These are phyloP conservation scores for Kodamaea restingae DNA, from an alignment of 805 yeast species.

Conservation along the genomic window DNA sequence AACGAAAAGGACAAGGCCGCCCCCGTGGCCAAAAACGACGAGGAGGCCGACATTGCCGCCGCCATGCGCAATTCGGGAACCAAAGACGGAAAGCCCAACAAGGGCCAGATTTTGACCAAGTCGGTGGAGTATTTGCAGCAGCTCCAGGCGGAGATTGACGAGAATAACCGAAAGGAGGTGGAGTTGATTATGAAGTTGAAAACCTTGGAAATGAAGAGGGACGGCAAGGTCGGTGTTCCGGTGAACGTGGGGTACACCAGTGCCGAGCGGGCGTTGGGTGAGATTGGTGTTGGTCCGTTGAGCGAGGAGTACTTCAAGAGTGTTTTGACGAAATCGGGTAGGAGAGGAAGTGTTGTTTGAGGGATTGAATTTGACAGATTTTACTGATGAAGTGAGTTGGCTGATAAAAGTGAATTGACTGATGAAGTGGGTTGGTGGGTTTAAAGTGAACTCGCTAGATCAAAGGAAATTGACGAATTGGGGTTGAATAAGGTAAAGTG, in stretches of 20 bases:
- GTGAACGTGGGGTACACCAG: constrained; percentile 53
- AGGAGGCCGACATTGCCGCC: constrained; percentile 27
- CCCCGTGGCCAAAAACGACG: constrained; percentile 11
- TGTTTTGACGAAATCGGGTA: constrained; percentile 12
- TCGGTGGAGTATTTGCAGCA: constrained; percentile 68
- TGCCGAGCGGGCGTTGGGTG: constrained; percentile 72
- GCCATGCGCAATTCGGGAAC: constrained; percentile 49
- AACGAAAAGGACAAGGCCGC: constrained; percentile 14
- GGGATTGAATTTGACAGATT: too few relatives aligned
- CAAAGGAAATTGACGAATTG: too few relatives aligned
- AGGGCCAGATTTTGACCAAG: constrained; percentile 74
- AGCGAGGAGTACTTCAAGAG: constrained; percentile 38
- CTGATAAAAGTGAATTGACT: not conserved
- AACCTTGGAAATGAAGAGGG: constrained; percentile 47
- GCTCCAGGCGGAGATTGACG: constrained; percentile 70
- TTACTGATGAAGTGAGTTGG: not conserved
- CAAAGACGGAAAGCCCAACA: constrained; percentile 79
- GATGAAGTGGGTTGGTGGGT: not conserved
- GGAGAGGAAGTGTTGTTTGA: constrained; percentile 7
- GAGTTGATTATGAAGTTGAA: constrained; percentile 62
- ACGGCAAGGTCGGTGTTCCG: constrained; percentile 39
- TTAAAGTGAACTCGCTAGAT: too few relatives aligned
- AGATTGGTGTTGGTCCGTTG: constrained; percentile 80
- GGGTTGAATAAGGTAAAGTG: too few relatives aligned
- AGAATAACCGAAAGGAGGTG: constrained; percentile 73